phyloP scores from a whole-genome alignment of 2,329 filamentous ascomycete species.

The Lasiodiplodia sp. region DNA sequence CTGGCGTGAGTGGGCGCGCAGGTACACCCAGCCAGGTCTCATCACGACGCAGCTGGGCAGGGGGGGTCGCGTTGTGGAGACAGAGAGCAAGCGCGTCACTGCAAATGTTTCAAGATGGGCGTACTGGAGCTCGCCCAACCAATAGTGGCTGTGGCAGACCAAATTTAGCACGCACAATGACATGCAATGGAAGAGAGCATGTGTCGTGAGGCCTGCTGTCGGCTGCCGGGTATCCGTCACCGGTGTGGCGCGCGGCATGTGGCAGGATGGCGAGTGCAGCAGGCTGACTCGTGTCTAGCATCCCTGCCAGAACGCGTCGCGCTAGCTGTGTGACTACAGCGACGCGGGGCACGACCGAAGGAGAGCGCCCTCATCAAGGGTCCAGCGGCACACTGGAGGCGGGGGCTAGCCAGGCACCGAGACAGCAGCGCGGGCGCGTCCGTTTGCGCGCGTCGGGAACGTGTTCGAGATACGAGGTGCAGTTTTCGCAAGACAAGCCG shows the following conservation, averaged over 20 bases:
- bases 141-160: not conserved
- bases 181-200: not conserved
- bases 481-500: slow-evolving; percentile 8
- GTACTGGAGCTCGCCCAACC: not conserved
- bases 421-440: not conserved
- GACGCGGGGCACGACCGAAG: slow-evolving; percentile 13
- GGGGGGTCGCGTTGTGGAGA: slow-evolving; percentile 21
- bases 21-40: slow-evolving; percentile 16
- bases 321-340: slow-evolving; percentile 12
- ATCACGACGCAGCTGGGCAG: slow-evolving; percentile 20
- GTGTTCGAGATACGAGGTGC: not conserved
- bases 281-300: slow-evolving; percentile 14
- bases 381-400: not conserved
- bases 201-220: slow-evolving; percentile 8
- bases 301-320: slow-evolving; percentile 21
- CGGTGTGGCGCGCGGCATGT: slow-evolving; percentile 6
- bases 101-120: slow-evolving; percentile 4
- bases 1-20: slow-evolving; percentile 22
- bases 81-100: slow-evolving; percentile 3
- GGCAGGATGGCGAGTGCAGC: not conserved
- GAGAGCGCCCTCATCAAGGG: not conserved
- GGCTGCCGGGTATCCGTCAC: slow-evolving; percentile 23
- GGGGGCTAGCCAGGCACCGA: not conserved
- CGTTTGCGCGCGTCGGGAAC: not conserved
- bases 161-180: slow-evolving; percentile 1